Conservation (phyloP, 257 asterid species). For the Gentiana dahurica region DNA sequence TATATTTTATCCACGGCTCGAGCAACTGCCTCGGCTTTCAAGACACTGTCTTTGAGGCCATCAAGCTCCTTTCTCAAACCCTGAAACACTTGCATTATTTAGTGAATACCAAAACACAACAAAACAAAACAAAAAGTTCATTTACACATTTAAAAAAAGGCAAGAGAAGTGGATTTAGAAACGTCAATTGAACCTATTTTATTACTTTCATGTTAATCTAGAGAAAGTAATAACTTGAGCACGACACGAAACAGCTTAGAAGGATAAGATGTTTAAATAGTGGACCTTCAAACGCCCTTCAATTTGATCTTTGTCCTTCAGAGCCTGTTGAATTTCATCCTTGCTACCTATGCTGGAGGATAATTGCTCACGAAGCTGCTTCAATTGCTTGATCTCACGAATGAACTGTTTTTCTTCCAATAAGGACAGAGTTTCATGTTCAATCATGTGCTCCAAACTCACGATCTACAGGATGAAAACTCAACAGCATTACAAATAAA, state of each 20-base stretch:
- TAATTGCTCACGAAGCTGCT: conserved; percentile 77
- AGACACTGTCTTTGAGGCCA: conserved; percentile 42
- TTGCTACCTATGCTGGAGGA: conserved; percentile 75
- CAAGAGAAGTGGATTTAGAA: not conserved
- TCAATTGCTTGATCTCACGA: conserved; percentile 86
- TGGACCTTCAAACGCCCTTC: conserved; percentile 74
- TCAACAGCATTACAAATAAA: not conserved
- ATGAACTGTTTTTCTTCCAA: conserved; percentile 79
- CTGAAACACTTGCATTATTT: conserved; percentile 22
- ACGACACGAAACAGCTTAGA: not conserved
- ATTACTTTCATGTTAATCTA: not conserved
- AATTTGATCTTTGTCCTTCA: conserved; percentile 58
- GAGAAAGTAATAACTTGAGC: not conserved
- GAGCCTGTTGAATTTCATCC: conserved; percentile 83
- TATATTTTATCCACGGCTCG: conserved; percentile 48
- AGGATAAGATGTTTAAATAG: not conserved
- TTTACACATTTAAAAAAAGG: no score
- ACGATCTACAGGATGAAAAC: conserved; percentile 37
- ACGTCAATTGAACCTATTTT: not conserved
- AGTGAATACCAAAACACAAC: no score
- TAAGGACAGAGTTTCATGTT: conserved; percentile 77
- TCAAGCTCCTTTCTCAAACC: conserved; percentile 70
- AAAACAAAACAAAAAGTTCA: no score
- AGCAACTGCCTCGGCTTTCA: conserved; percentile 54
- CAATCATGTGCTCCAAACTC: conserved; percentile 63